Evolutionary conservation across 768 basidiomycete genomes (phyloP), one percentile per base, ranked within the genome.

Genomic region (Russula sp.): DNA sequence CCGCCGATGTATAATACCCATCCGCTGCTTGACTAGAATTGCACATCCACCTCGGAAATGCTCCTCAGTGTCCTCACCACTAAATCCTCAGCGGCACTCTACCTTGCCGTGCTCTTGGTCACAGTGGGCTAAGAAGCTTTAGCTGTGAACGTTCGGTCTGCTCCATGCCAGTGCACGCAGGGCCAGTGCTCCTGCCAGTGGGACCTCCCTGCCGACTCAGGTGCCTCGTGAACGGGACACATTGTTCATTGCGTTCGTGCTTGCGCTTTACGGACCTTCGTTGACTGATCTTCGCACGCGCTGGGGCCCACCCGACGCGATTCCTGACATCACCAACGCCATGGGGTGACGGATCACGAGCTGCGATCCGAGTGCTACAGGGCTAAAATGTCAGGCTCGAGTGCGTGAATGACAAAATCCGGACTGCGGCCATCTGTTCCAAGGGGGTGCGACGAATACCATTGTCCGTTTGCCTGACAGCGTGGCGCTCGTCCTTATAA

Each of bases 391-490:
- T 1, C 22, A 27, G 22, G 22, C 22, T 27, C 22, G 22, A 27
- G 22, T 27, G 22, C 2, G 22, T 27, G 22, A 27, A 27, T 27
- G 22, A 27, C 22, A 27, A 27, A 27, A 27, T 27, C 22, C 22
- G 22, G 22, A 27, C 22, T 27, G 22, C 22, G 22, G 22, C 2
- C 22, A 27, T 27, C 22, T 27, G 22, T 27, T 27, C 22, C 22
- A 27, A 27, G 22, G 22, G 22, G 22, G 35, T 66, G 65, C 27
- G 42, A 63, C 57, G 35, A 57, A 65, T 49, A 69, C 64, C 8
- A 68, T 69, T 27, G 64, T 69, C n/a, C 68, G 64, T 40, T 40
- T 69, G 22, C 68, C 68, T 2, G 64, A 68, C 6, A 27, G 22
- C 22, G 22, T n/a, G n/a, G n/a, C n/a, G n/a, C n/a, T n/a, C n/a